Evolutionary conservation across 2,329 filamentous ascomycete genomes (phyloP).

Genomic region (Lanzia echinophila): DNA sequence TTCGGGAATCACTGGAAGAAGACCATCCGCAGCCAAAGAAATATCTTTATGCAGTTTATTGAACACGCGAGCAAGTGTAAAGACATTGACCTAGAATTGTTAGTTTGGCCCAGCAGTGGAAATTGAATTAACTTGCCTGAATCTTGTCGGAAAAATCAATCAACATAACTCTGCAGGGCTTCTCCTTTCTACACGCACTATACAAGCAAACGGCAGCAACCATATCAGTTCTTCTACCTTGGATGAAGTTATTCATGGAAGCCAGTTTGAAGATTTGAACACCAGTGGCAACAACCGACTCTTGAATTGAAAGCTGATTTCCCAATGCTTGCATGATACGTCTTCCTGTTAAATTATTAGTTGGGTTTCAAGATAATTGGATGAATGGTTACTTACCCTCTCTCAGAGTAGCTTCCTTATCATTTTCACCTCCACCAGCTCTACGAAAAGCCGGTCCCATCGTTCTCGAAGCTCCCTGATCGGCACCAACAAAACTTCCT

Average conservation of each 20-base stretch:
- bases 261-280: constrained; percentile 72
- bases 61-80: constrained; percentile 83
- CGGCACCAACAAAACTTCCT: constrained; percentile 79
- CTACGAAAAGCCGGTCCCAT: constrained; percentile 56
- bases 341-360: constrained; percentile 23
- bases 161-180: constrained; percentile 79
- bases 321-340: constrained; percentile 57
- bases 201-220: constrained; percentile 91
- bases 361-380: not conserved
- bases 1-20: constrained; percentile 72
- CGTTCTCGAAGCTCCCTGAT: constrained; percentile 56
- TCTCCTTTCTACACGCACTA: constrained; percentile 73
- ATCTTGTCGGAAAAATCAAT: constrained; percentile 89
- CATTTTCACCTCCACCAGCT: constrained; percentile 50
- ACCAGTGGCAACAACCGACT: constrained; percentile 57
- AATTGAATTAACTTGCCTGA: constrained; percentile 33
- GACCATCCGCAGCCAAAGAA: constrained; percentile 59
- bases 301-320: constrained; percentile 51
- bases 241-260: constrained; percentile 68
- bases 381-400: constrained; percentile 30
- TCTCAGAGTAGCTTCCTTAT: constrained; percentile 53
- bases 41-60: constrained; percentile 71
- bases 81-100: constrained; percentile 66
- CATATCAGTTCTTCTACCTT: constrained; percentile 76
- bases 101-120: constrained; percentile 24